Percentiles rank a stretch among this genome's conserved stretches.
These are phyloP conservation scores for Fusarium succisae DNA, from an alignment of 2,329 filamentous ascomycete genomes.

Conservation along the genomic window DNA sequence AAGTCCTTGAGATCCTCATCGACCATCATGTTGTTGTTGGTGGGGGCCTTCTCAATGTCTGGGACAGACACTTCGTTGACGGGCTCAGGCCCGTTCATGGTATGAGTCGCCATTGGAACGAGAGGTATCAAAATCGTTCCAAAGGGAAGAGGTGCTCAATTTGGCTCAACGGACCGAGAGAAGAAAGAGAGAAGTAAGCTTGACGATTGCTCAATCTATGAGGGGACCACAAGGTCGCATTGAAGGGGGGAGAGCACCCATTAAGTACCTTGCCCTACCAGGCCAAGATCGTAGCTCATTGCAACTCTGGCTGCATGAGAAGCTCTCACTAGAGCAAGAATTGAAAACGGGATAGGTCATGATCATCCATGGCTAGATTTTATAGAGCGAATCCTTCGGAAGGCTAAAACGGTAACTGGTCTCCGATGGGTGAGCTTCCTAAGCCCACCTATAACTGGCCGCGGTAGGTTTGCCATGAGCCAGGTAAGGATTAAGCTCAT, in stretches of 20 bases:
- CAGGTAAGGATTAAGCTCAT: neutral
- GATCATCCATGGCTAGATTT: slow-evolving; percentile 19
- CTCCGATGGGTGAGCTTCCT: neutral
- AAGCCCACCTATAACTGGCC: slow-evolving; percentile 1
- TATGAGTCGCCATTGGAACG: slow-evolving; percentile 13
- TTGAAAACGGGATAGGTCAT: slow-evolving; percentile 2
- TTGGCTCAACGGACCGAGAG: neutral
- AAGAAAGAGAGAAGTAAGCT: neutral
- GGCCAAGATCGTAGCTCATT: neutral
- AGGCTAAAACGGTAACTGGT: neutral
- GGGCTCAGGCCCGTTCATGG: slow-evolving; percentile 12
- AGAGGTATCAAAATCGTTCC: neutral
- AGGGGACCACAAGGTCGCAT: neutral
- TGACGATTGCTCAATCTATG: neutral
- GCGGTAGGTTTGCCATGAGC: neutral
- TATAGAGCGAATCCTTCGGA: neutral
- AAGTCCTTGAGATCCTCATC: slow-evolving; percentile 3
- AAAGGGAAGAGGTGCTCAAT: neutral
- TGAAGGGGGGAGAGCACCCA: neutral
- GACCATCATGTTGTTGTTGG: slow-evolving; percentile 7
- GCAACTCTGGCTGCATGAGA: neutral
- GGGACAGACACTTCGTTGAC: slow-evolving; percentile 13
- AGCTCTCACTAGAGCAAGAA: slow-evolving; percentile 4
- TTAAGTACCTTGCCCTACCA: slow-evolving; percentile 14
- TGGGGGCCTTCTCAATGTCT: slow-evolving; percentile 18